Base-by-base conservation (phyloP, 2,329 filamentous ascomycete genomes). In the Macrophomina phaseolina region DNA sequence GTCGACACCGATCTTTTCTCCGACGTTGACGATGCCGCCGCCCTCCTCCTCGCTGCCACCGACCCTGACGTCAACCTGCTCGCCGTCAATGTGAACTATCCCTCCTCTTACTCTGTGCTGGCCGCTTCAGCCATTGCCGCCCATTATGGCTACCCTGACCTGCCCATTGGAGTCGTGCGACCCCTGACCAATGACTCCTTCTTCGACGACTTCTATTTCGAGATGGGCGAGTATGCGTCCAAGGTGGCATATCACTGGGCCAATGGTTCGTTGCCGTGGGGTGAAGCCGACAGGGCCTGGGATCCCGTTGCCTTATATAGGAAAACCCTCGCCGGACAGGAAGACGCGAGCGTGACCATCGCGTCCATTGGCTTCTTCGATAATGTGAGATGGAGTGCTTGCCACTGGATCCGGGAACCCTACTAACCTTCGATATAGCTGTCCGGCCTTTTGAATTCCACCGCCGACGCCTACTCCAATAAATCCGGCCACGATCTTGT, bases 1-100 rank as follows among this genome's bases (percentile, higher is more conserved):
- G 76, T 84, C 30, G 82, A 84, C 71, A 83, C 82, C 0, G 82
- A 84, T 67, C 72, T 84, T 11, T 82, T 81, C 70, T 81, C 79
- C 42, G 82, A 84, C 63, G 81, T 83, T 45, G 82, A 83, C 69
- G 81, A 83, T 65, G 74, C 78, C 2, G 79, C 73, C 30, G 81
- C 70, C 45, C 70, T 83, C 42, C 73, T 84, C 36, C 74, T 84
- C 30, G 79, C 80, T 30, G 74, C 77, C 14, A 80, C 80, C 4
- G 76, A 78, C 1, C 69, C 75, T 1, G 51, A 75, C 6, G 74
- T 76, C 8, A 75, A 80, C 66, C 74, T 84, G 8, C 72, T 82
- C 4, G 79, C 75, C 7, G 76, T 83, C 49, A 80, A 80, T 70
- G 65, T 84, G 69, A 81, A 84, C 70, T 73, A 78, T 51, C 76